Evolutionary conservation across 345 rosid genomes (phyloP), one percentile per base, ranked within the genome.

Genomic region (Ceriops decandra): DNA sequence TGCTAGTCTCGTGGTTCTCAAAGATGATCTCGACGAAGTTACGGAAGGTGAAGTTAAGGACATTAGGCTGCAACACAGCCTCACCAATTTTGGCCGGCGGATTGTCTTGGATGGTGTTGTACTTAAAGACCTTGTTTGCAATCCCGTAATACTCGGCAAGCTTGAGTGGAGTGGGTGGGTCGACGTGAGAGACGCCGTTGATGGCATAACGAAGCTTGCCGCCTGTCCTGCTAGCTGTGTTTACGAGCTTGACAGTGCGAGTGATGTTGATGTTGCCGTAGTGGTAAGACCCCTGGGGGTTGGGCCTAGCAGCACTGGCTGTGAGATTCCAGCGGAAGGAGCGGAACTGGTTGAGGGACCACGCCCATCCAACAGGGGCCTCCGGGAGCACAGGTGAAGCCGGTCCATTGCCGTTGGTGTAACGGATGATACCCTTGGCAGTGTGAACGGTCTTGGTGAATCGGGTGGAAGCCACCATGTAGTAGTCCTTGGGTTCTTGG

Each of bases 1-100:
- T 71, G 81, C 76, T 84, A 49, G 77, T 87, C 80, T 87, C 95
- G 19, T 38, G 86, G 77, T 92, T 92, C 85, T 92, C 96, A 33
- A 92, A 79, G 80, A 92, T 74, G 60, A 92, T 57, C 77, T 90
- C 98, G 2, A 90, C 73, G 7, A 88, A 90, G 80, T 75, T 81
- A 27, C 92, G 87, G 92, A 78, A 85, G 56, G 95, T 90, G 60
- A 76, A 30, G 80, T 87, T 87, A 19, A 78, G 52, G 17, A 90
- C 89, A 68, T 87, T 86, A 20, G 77, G 77, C 9, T 60, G 58
- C 11, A 6, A 1, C 26, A 68, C 63, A 28, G 62, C 26, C 49
- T 53, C 27, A 0, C 20, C 62, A 17, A 8, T 26, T 6, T 57
- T 31, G 19, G 67, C 59, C 2, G 51, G 28, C 11, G 77, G 77